Evolutionary conservation across 2,329 filamentous ascomycete species (phyloP).

Genomic region (Stachybotrys elegans): DNA sequence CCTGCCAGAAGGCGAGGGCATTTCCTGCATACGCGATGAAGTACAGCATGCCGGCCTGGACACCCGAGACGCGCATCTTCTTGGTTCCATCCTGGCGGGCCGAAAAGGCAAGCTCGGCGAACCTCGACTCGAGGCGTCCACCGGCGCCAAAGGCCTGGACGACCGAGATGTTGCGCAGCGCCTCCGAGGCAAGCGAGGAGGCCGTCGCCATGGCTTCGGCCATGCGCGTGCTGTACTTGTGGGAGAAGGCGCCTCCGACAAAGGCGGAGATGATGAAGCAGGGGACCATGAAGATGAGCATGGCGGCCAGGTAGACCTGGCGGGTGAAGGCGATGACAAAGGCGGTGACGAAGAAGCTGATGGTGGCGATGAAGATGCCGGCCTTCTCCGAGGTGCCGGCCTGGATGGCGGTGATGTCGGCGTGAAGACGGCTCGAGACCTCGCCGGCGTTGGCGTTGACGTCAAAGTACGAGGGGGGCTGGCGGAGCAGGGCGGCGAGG

Average conservation of each 20-base stretch:
- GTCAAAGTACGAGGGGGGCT: constrained; percentile 62
- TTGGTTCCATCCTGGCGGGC: constrained; percentile 49
- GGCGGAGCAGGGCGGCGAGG: constrained; percentile 50
- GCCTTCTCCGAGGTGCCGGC: constrained; percentile 67
- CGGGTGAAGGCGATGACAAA: constrained; percentile 65
- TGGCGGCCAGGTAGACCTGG: constrained; percentile 55
- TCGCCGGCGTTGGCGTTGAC: constrained; percentile 53
- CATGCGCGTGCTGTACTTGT: constrained; percentile 45
- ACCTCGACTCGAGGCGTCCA: constrained; percentile 53
- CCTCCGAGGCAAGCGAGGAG: constrained; percentile 58
- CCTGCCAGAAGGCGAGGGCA: constrained; percentile 64
- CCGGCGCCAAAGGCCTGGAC: constrained; percentile 61
- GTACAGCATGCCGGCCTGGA: constrained; percentile 57
- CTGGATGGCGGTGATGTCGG: constrained; percentile 62
- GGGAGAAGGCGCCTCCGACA: constrained; percentile 48
- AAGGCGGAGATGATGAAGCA: constrained; percentile 57
- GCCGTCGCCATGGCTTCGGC: constrained; percentile 51
- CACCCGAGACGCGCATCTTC: constrained; percentile 51
- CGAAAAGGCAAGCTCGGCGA: constrained; percentile 34
- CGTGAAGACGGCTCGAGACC: constrained; percentile 57
- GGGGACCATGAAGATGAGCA: constrained; percentile 58
- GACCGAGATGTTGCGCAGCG: constrained; percentile 53
- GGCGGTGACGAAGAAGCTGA: constrained; percentile 62
- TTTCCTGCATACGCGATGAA: constrained; percentile 66
- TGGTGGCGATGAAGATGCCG: constrained; percentile 55